A percentile compares a stretch with the other conserved stretches of the same genome.
Conservation (phyloP, 2,329 filamentous ascomycete species). For the Aspergillus sp. region DNA sequence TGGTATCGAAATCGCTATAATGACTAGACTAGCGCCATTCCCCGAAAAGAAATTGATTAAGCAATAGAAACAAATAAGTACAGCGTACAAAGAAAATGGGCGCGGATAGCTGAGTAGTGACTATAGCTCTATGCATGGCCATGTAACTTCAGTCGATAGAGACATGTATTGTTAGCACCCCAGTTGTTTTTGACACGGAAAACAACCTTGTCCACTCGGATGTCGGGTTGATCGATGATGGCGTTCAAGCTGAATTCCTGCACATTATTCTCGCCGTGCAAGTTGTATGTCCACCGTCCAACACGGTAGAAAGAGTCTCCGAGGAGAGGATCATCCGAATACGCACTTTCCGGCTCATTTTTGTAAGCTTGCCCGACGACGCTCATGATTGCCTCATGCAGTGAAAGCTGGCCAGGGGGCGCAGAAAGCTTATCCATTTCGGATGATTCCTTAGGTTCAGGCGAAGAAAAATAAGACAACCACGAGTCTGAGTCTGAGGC, state of each 20-base stretch:
- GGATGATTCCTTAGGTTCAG: neutral
- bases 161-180: constrained; percentile 39
- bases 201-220: constrained; percentile 36
- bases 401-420: constrained; percentile 11
- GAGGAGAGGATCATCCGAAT: constrained; percentile 32
- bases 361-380: constrained; percentile 25
- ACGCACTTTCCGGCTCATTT: constrained; percentile 24
- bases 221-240: constrained; percentile 28
- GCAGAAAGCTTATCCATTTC: neutral
- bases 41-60: too few relatives aligned
- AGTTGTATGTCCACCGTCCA: constrained; percentile 36
- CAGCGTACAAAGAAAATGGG: too few relatives aligned
- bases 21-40: too few relatives aligned
- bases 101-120: too few relatives aligned
- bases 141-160: constrained; percentile 43
- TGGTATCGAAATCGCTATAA: too few relatives aligned
- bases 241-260: constrained; percentile 37
- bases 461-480: neutral
- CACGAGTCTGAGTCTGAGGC: neutral
- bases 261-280: constrained; percentile 26
- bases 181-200: constrained; percentile 41
- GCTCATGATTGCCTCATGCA: constrained; percentile 27
- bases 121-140: constrained; percentile 24
- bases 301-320: constrained; percentile 35
- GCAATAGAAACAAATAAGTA: too few relatives aligned